These are phyloP conservation scores for Yamadazyma dendronema DNA, from an alignment of 1,139 yeast species.

Conservation along the genomic window DNA sequence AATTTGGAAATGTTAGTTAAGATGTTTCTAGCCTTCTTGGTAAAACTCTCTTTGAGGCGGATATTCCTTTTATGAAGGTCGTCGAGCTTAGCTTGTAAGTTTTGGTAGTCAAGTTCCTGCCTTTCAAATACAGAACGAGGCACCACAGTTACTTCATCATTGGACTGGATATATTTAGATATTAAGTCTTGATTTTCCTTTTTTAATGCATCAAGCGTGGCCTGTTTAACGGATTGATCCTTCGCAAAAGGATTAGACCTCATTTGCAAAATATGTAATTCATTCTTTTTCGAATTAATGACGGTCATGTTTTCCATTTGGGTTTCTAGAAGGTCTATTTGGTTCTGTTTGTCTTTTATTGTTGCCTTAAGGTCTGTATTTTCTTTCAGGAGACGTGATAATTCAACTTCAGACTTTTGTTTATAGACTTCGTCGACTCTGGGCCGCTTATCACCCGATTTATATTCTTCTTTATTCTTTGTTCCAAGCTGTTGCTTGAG, in stretches of 20 bases:
- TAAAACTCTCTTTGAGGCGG: slow-evolving; percentile 62
- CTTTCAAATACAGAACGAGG: slow-evolving; percentile 70
- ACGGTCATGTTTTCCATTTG: slow-evolving; percentile 18
- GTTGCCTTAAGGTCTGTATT: slow-evolving; percentile 40
- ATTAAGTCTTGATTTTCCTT: slow-evolving; percentile 63
- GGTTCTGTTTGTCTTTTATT: slow-evolving; percentile 32
- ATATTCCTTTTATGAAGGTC: slow-evolving; percentile 55
- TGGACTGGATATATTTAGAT: slow-evolving; percentile 18
- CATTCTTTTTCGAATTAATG: slow-evolving; percentile 30
- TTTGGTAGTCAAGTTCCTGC: slow-evolving; percentile 52
- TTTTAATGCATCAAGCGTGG: slow-evolving; percentile 49
- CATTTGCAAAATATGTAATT: slow-evolving; percentile 57
- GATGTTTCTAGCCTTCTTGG: slow-evolving; percentile 73
- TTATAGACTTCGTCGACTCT: slow-evolving; percentile 22
- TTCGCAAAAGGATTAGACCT: slow-evolving; percentile 65
- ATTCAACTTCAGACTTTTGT: slow-evolving; percentile 24
- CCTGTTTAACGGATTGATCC: slow-evolving; percentile 62
- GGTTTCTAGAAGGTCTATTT: slow-evolving; percentile 10
- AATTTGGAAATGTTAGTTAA: slow-evolving; percentile 66
- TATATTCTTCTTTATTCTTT: slow-evolving; percentile 14
- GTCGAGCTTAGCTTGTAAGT: slow-evolving; percentile 48
- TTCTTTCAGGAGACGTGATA: slow-evolving; percentile 37
- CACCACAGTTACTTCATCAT: slow-evolving; percentile 22
- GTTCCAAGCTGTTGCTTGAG: slow-evolving; percentile 30
- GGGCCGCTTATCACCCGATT: slow-evolving; percentile 24